Evolutionary conservation across 352 stramenopile species (phyloP).

Genomic region (Phytophthora brassicae): DNA sequence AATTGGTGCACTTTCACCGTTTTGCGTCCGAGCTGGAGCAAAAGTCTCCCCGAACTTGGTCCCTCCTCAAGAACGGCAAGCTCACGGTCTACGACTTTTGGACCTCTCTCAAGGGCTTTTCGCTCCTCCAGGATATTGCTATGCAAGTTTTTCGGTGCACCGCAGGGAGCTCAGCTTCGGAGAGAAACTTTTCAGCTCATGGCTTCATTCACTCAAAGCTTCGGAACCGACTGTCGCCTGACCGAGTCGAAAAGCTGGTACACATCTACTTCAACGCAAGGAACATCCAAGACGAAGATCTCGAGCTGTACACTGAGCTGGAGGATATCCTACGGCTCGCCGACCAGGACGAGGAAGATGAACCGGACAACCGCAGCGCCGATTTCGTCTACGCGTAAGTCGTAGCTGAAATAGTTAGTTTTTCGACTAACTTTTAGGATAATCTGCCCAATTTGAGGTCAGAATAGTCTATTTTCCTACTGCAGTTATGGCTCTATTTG

Average conservation of each 20-base stretch:
- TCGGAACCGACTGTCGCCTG: background rate
- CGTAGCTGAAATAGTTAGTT: no score
- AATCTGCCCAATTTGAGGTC: background rate
- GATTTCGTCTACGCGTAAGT: constrained; percentile 1
- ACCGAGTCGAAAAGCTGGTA: constrained; percentile 2
- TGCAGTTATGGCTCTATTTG: background rate
- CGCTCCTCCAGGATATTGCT: constrained; percentile 4
- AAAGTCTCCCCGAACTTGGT: background rate
- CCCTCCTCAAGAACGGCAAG: background rate
- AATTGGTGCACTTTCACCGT: background rate
- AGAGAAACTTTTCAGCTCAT: constrained; percentile 2
- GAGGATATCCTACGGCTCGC: background rate
- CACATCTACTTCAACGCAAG: constrained; percentile 1
- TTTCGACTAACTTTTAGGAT: background rate
- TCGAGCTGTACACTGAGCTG: constrained; percentile 3
- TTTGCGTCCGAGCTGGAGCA: background rate
- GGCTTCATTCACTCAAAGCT: constrained; percentile 5
- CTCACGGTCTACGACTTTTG: background rate
- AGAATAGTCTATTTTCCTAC: background rate
- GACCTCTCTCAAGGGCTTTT: background rate
- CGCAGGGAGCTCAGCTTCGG: background rate
- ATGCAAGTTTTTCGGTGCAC: background rate
- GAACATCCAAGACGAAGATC: constrained; percentile 4
- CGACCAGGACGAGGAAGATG: background rate
- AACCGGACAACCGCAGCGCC: background rate